Evolutionary conservation across 2,329 filamentous ascomycete species (phyloP), one percentile per base, ranked within the genome.

Genomic region (Botrytis tulipae): DNA sequence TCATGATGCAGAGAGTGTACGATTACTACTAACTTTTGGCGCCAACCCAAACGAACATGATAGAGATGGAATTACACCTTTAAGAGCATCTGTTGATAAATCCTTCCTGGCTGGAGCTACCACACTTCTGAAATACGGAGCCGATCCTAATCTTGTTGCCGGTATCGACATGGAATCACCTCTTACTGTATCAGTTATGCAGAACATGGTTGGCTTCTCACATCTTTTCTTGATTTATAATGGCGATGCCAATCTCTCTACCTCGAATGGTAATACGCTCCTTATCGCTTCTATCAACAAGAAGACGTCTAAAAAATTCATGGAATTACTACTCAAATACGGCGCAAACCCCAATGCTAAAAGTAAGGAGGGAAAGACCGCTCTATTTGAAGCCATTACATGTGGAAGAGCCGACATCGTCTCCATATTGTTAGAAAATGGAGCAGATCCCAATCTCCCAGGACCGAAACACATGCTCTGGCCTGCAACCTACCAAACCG

Each of bases 401-500:
- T 83, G 83, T 29, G 85, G 85, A 18, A 85, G 90, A 9, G 82
- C 86, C 67, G 89, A 91, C 73, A 83, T 91, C 1, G 86, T 91
- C 74, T 84, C 82, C 1, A 79, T 83, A 5, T 80, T 89, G 25
- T 81, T 90, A 3, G 85, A 91, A 70, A 85, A 90, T 72, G 86
- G 87, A 4, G 91, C 91, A 2, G 87, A 92, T 77, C 87, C 90
- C 14, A 93, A 93, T 79, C 83, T 92, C 9, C 91, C 91, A 1
- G 90, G 89, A 1, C 90, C 90, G 18, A 91, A 92, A 80, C 88
- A 92, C 82, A 87, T 90, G 81, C 84, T 93, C 37, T 91, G 90
- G 90, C 89, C 89, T 2, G 85, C 90, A 0, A 87, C 86, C 0
- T 88, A 89, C 81, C 85, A 90, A 70, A 84, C 89, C 0, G 82